Percentiles rank a stretch among this genome's conserved stretches.
These are phyloP conservation scores for Maudiozyma pseudohumilis DNA, from an alignment of 805 yeast species.

Conservation along the genomic window DNA sequence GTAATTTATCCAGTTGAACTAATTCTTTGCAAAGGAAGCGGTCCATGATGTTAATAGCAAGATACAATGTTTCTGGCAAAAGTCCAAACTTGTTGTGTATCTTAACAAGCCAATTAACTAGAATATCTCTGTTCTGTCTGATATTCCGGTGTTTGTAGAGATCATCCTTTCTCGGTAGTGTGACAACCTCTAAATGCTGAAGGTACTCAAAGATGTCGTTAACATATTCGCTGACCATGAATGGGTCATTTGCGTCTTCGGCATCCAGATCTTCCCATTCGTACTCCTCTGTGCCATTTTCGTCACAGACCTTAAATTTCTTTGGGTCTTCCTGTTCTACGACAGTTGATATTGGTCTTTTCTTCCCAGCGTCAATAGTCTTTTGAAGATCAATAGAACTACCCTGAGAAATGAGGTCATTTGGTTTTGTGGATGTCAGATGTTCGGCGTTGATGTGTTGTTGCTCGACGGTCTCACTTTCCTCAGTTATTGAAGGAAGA, in stretches of 20 bases:
- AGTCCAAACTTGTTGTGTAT: slow-evolving; percentile 77
- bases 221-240: slow-evolving; percentile 91
- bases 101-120: slow-evolving; percentile 92
- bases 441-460: background rate
- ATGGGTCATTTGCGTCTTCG: slow-evolving; percentile 69
- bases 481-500: slow-evolving; percentile 16
- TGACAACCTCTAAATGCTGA: slow-evolving; percentile 58
- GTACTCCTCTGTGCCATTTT: slow-evolving; percentile 29
- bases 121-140: slow-evolving; percentile 50
- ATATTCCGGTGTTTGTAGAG: slow-evolving; percentile 35
- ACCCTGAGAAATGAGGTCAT: too few species aligned
- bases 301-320: slow-evolving; percentile 26
- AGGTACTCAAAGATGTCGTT: slow-evolving; percentile 76
- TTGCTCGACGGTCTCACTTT: slow-evolving; percentile 4
- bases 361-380: slow-evolving; percentile 19
- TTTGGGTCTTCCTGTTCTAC: slow-evolving; percentile 28
- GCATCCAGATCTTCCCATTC: slow-evolving; percentile 71
- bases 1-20: slow-evolving; percentile 72
- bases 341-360: slow-evolving; percentile 29
- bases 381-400: slow-evolving; percentile 3
- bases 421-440: background rate
- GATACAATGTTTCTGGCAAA: slow-evolving; percentile 76
- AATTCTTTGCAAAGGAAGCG: slow-evolving; percentile 69
- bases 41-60: slow-evolving; percentile 82
- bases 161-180: slow-evolving; percentile 46